Evolutionary conservation across 192 early-diverging fungal species (phyloP).

Genomic region (Mortierella alpina): DNA sequence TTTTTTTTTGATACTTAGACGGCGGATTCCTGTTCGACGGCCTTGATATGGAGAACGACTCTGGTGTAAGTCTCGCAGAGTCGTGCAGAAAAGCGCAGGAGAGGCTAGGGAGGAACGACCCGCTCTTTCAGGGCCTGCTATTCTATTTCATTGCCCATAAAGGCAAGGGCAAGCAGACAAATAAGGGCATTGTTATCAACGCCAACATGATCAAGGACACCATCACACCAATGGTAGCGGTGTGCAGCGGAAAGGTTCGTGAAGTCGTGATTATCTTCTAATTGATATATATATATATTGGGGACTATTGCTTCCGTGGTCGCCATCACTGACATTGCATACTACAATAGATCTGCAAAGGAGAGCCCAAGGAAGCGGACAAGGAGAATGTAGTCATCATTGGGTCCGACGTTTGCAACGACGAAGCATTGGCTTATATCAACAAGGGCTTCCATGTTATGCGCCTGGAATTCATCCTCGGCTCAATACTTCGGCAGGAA

Average conservation of each 20-base stretch:
- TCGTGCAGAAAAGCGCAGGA: not conserved
- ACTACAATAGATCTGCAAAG: not conserved
- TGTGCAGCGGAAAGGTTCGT: slow-evolving; percentile 28
- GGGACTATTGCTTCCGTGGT: not conserved
- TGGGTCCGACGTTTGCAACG: slow-evolving; percentile 8
- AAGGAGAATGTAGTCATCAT: slow-evolving; percentile 4
- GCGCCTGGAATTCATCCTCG: slow-evolving; percentile 22
- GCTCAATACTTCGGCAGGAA: slow-evolving; percentile 9
- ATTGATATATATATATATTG: not conserved
- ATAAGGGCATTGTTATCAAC: not conserved
- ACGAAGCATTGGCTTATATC: not conserved
- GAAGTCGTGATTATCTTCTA: not conserved
- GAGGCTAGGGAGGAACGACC: not conserved
- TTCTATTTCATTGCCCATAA: slow-evolving; percentile 12
- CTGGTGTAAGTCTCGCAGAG: slow-evolving; percentile 1
- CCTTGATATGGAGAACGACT: slow-evolving; percentile 1
- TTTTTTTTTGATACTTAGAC: not conserved
- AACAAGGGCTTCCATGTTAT: slow-evolving; percentile 7
- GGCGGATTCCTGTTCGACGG: slow-evolving; percentile 1
- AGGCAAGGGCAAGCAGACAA: not conserved
- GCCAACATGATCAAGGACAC: not conserved
- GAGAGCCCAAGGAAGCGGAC: not conserved
- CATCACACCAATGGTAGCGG: slow-evolving; percentile 4
- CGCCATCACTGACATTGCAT: too few species aligned
- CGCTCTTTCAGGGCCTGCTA: slow-evolving; percentile 2